Evolutionary conservation across 352 stramenopile species (phyloP), one percentile per base, ranked within the genome.

Genomic region (Phytopythium boreale): DNA sequence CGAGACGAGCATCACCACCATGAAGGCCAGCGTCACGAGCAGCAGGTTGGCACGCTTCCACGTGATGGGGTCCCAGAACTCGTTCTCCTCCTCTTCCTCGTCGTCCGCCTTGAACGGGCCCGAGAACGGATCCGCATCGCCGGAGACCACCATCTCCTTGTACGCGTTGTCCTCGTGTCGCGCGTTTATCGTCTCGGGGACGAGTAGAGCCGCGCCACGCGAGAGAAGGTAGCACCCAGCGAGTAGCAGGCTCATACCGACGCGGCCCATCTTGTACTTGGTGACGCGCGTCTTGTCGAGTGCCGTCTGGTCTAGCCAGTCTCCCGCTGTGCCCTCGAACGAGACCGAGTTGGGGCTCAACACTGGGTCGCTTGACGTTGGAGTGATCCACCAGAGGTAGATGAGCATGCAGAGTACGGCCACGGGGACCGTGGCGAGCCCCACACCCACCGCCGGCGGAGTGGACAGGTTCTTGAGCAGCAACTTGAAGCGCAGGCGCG

Each of bases 21-120:
- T 87, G 62, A 98, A 87, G 20, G 66, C 75, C n/a, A 98, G 62
- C 1, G 87, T 89, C 12, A 80, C 77, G 34, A 96, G 79, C 39
- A 98, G 58, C n/a, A 98, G 85, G 62, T 98, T 97, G 39, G 81
- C 80, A 24, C 93, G 80, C 68, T 98, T 98, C 89, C 96, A 98
- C 15, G 73, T 61, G 10, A 87, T 72, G 6, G 89, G 88, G 53
- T 87, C 76, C 84, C 88, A 97, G 62, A 88, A 81, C 56, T 93
- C 85, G 53, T 89, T 79, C 52, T 84, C 77, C 29, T 90, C 77
- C 1, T 70, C 72, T 34, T 91, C 72, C 14, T 84, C 66, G 11
- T 75, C 73, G 56, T 95, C 82, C 26, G 89, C 69, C 20, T 74
- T 68, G 47, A 90, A 88, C 14, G 79, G 79, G 53, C 92, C 79